Percentiles rank a stretch among this genome's conserved stretches.
Conservation (phyloP, 176 grass and related monocot species). For the Eragrostis curvula region DNA sequence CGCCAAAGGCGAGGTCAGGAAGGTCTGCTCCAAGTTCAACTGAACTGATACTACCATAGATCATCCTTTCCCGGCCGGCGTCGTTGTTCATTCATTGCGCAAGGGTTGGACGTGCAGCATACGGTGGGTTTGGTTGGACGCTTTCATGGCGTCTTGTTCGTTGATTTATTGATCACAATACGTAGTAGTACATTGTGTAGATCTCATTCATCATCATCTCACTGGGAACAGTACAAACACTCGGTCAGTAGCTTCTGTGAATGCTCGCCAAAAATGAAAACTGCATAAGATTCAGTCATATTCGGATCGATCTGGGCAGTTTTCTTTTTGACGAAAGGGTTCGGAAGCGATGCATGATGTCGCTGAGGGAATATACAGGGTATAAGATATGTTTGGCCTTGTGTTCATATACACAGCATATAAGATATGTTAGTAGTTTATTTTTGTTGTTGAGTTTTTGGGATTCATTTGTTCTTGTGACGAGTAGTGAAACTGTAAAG, state of each 20-base stretch:
- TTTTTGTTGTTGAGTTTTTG: background rate
- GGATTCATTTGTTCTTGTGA: background rate
- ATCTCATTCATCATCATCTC: constrained; percentile 19
- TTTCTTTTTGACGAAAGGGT: constrained; percentile 9
- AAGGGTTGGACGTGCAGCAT: background rate
- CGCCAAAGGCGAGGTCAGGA: constrained; percentile 60
- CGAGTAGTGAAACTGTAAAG: constrained; percentile 22
- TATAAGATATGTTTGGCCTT: constrained; percentile 2
- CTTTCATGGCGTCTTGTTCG: constrained; percentile 25
- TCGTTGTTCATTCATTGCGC: constrained; percentile 27
- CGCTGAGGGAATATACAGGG: background rate
- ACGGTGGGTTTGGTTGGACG: constrained; percentile 13
- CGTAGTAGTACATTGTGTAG: constrained; percentile 5
- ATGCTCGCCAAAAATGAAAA: background rate
- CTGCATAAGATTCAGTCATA: background rate
- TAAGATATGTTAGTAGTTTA: constrained; percentile 24
- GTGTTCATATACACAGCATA: constrained; percentile 5
- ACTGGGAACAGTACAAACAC: background rate
- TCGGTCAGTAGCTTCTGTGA: background rate
- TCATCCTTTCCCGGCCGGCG: background rate
- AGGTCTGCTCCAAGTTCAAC: constrained; percentile 86
- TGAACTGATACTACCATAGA: constrained; percentile 13
- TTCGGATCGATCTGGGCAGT: constrained; percentile 5
- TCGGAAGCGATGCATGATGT: background rate
- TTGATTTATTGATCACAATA: background rate